A percentile compares a stretch with the other conserved stretches of the same genome.
These are phyloP conservation scores for Aspergillus calidoustus DNA, from an alignment of 2,329 filamentous ascomycete species.

Conservation along the genomic window DNA sequence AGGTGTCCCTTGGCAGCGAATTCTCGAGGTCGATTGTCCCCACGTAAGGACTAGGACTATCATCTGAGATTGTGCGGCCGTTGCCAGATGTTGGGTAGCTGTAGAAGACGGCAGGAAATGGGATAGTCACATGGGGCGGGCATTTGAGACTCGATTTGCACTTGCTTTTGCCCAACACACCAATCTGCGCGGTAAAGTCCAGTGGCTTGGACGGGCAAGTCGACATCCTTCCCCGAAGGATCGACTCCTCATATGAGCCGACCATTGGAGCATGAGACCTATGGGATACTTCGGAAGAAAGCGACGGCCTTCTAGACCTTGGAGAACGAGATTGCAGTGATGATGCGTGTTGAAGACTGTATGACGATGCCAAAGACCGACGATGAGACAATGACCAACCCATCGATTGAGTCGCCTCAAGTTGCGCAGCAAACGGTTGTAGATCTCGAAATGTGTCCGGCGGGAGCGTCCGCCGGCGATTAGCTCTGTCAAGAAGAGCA, in stretches of 20 bases:
- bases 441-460: conserved; percentile 61
- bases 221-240: conserved; percentile 93
- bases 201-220: conserved; percentile 91
- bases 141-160: conserved; percentile 86
- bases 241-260: conserved; percentile 96
- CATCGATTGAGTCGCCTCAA: conserved; percentile 47
- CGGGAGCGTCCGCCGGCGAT: conserved; percentile 73
- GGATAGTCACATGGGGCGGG: conserved; percentile 85
- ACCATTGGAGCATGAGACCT: conserved; percentile 94
- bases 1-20: conserved; percentile 61
- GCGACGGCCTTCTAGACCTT: conserved; percentile 67
- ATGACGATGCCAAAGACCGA: conserved; percentile 70
- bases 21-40: conserved; percentile 91
- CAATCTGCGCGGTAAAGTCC: conserved; percentile 93
- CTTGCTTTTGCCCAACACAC: conserved; percentile 84
- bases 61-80: conserved; percentile 68
- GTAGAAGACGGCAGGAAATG: conserved; percentile 95
- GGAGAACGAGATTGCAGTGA: conserved; percentile 43
- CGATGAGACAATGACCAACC: conserved; percentile 68
- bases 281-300: conserved; percentile 74
- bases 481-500: conserved; percentile 52
- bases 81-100: conserved; percentile 75
- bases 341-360: conserved; percentile 53
- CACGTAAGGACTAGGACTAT: conserved; percentile 94
- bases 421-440: conserved; percentile 45